Base-by-base conservation (phyloP, 1,139 yeast genomes). In the Pneumocystis sp. region DNA sequence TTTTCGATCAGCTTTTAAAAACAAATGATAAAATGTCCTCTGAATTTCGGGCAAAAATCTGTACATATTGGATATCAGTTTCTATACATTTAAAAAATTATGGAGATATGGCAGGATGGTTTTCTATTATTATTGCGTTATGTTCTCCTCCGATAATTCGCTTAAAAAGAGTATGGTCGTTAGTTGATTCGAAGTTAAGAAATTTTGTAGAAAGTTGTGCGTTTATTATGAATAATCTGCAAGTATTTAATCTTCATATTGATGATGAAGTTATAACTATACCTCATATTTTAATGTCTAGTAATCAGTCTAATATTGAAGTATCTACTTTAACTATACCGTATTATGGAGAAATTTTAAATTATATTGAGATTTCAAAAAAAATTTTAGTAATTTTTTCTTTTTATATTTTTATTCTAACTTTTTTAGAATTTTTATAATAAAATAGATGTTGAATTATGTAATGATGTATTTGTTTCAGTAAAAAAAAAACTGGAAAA, bases 101-200 rank as follows among this genome's bases (percentile, higher is more conserved):
- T 37, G 98, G 98, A 63, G 96, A 93, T 73, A 89, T 90, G 93
- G 91, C 91, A 0, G 86, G 95, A 40, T 93, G 97, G 97, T 77
- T 89, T 50, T 96, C 96, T 1, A 85, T 91, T 70, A 90, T 96
- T 0, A 85, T 95, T 0, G 81, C 87, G 1, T 80, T 91, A 1
- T 85, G 96, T 71, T 88, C 96, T 0, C 85, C 87, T 66, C 95
- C 97, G 0, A 81, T 91, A 2, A 77, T 91, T 67, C 81, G 98
- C 69, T 77, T 93, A 64, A 78, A 82, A 37, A 82, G 82, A 68
- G 81, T 90, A 2, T 93, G 98, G 98, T 78, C 86, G 10, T 78
- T 80, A 66, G 89, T 91, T 3, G 82, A 88, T 15, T 79, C 81
- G 19, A 83, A 82, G 56, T 80, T 83, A 63, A 76, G 89, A 65